Evolutionary conservation across 768 basidiomycete genomes (phyloP), one percentile per base, ranked within the genome.

Genomic region (Leccinum obscurum): DNA sequence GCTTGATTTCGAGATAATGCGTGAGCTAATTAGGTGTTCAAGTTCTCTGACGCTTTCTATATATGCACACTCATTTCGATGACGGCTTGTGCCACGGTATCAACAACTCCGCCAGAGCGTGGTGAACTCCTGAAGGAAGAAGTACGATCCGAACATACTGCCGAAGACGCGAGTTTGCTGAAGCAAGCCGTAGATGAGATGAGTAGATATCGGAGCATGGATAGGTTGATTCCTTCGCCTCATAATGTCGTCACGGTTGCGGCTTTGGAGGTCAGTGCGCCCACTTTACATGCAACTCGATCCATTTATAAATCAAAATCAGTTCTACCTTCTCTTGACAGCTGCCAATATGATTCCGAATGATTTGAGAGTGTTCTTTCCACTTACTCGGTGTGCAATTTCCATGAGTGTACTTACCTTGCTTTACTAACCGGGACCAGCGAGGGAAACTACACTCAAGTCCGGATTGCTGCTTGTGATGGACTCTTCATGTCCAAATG

Each of bases 171-270:
- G 26, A 83, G 84, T 39, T 78, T 95, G 11, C 72, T 95, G 53
- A 86, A 87, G 66, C 85, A 89, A 65, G 90, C 26, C 2, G 72
- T 89, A 46, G 81, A 86, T 20, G 93, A 96, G 70, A 85, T 98
- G 34, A 92, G 94, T 68, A 84, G 96, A 49, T 96, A 95, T 76
- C 87, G 93, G 58, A 92, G 87, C 68, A 93, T 97, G 88, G 97
- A 99, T 74, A 83, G 95, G 57, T 80, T 98, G 15, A 95, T 98
- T 58, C 94, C 97, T 13, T 96, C 95, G 1, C 87, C 88, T 52
- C 94, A 96, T 66, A 99, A 99, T 70, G 86, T 93, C 35, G 90
- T 98, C 28, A 95, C 97, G 1, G 83, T 91, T 53, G 93, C 97
- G 28, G 89, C 88, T 8, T 78, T 99, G 57, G 93, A 98, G 84